These are phyloP conservation scores for Pelargonium fulgidum DNA, from an alignment of 441 rosid genomes.

Conservation along the genomic window DNA sequence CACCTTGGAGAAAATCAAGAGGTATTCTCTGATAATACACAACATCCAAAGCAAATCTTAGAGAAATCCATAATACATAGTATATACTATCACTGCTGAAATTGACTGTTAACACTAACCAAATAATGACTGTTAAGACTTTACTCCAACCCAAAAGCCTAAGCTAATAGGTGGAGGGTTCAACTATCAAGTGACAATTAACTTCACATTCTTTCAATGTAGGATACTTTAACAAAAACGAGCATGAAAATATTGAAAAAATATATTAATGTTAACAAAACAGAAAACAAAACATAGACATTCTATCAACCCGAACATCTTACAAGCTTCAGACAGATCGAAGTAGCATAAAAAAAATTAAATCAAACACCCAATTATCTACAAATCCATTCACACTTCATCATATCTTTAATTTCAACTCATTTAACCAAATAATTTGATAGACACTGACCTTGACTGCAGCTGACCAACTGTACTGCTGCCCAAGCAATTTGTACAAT, in stretches of 20 bases:
- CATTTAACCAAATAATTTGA: neutral
- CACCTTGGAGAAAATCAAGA: constrained; percentile 89
- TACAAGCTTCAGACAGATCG: neutral
- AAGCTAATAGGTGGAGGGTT: neutral
- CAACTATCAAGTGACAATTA: neutral
- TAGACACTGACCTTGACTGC: constrained; percentile 75
- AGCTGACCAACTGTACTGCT: constrained; percentile 79
- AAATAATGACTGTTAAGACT: neutral
- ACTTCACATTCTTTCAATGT: neutral
- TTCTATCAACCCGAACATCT: neutral
- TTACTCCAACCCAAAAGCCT: neutral
- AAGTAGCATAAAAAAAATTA: neutral
- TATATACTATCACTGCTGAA: neutral
- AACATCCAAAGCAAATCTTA: neutral
- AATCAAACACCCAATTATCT: neutral
- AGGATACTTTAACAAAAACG: neutral
- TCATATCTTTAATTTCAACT: neutral
- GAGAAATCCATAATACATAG: neutral
- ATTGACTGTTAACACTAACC: neutral
- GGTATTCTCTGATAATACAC: constrained; percentile 74
- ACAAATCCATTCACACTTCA: neutral
- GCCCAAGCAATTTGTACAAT: constrained; percentile 68
- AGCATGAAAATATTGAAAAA: neutral
- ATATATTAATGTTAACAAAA: no score
- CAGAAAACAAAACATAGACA: neutral